These are phyloP conservation scores for Podospora comata DNA, from an alignment of 495 filamentous ascomycete species.

Conservation along the genomic window DNA sequence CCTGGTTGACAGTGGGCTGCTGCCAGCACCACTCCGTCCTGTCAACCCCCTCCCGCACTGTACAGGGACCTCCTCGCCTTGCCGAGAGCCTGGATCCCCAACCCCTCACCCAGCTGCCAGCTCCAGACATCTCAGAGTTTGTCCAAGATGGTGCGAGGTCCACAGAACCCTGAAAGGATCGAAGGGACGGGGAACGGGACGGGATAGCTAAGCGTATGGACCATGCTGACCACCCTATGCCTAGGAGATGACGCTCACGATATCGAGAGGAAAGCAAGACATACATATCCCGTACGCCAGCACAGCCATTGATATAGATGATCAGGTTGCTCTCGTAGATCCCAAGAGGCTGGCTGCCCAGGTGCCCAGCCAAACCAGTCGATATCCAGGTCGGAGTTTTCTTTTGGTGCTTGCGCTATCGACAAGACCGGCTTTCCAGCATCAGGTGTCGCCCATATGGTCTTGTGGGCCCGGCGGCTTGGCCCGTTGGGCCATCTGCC, in stretches of 20 bases:
- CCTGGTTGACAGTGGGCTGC: constrained; percentile 5
- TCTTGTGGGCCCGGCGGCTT: constrained; percentile 13
- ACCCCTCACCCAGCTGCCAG: constrained; percentile 23
- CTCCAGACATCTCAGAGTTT: not conserved
- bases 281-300: not conserved
- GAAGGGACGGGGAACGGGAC: not conserved
- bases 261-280: not conserved
- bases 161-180: not conserved
- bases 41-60: constrained; percentile 33
- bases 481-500: constrained; percentile 11
- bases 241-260: not conserved
- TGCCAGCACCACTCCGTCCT: constrained; percentile 18
- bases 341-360: not conserved
- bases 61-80: constrained; percentile 17
- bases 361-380: not conserved
- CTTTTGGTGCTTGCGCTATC: not conserved
- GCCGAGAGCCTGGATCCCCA: constrained; percentile 12
- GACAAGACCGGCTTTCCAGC: not conserved
- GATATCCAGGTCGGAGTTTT: not conserved
- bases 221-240: not conserved
- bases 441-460: not conserved
- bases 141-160: not conserved
- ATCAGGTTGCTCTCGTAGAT: not conserved
- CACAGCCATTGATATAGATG: not conserved
- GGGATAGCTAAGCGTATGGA: not conserved